Percentiles rank a stretch among this genome's conserved stretches.
Evolutionary conservation across 352 stramenopile species (phyloP).

Genomic region (Pythium periplocum): DNA sequence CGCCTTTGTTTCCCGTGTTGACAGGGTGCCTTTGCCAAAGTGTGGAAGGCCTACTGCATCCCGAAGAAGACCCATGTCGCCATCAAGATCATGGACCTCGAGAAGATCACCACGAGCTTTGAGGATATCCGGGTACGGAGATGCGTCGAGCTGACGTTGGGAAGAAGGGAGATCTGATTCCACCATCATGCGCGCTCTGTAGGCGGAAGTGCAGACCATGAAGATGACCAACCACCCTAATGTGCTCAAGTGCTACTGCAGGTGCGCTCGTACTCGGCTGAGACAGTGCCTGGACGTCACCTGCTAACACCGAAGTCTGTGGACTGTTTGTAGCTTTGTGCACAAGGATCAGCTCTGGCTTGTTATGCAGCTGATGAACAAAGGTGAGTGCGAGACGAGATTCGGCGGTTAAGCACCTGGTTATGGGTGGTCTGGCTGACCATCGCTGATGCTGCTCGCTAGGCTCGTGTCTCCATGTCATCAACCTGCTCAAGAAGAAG

Average conservation of each 20-base stretch:
- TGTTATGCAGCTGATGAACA: conserved; percentile 99
- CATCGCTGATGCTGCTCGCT: not conserved
- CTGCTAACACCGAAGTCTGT: too few species aligned
- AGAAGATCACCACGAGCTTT: conserved; percentile 97
- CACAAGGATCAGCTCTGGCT: conserved; percentile 97
- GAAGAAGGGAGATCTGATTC: too few species aligned
- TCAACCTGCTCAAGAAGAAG: conserved; percentile 93
- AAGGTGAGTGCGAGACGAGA: conserved; percentile 48
- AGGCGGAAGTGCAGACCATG: conserved; percentile 98
- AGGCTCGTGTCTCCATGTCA: conserved; percentile 95
- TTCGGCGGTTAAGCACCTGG: not conserved
- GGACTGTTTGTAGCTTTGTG: conserved; percentile 83
- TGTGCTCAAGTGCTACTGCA: conserved; percentile 96
- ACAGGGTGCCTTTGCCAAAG: conserved; percentile 97
- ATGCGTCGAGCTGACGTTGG: not conserved
- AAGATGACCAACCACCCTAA: conserved; percentile 98
- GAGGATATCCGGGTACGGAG: conserved; percentile 79
- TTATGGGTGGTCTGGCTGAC: not conserved
- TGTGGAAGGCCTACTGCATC: conserved; percentile 94
- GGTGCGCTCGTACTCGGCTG: conserved; percentile 7
- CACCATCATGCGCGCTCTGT: not conserved
- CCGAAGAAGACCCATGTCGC: conserved; percentile 88
- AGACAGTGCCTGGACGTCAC: too few species aligned
- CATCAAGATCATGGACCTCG: conserved; percentile 99
- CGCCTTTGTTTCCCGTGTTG: not conserved